phyloP scores from a whole-genome alignment of 2,329 filamentous ascomycete genomes.

The Claviceps africana region DNA sequence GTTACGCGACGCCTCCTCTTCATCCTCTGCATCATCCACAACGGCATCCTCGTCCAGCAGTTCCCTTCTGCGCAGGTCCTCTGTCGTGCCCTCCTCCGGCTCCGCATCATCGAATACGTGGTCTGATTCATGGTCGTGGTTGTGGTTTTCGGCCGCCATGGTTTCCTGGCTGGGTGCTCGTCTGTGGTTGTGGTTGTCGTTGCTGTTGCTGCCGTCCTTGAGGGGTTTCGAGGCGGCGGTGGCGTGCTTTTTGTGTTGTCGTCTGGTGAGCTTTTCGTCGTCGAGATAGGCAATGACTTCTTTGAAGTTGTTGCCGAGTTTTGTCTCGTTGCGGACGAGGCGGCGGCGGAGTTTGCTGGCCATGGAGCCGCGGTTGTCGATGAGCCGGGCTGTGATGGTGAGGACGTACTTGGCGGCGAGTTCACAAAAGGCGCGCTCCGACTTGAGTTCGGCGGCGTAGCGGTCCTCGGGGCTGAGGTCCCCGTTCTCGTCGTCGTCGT shows the following conservation, averaged over 20 bases:
- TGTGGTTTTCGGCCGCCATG: conserved; percentile 22
- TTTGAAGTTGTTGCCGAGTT: conserved; percentile 72
- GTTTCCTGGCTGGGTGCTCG: conserved; percentile 29
- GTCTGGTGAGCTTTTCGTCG: conserved; percentile 40
- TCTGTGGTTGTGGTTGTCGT: conserved; percentile 22
- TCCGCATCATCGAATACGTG: conserved; percentile 34
- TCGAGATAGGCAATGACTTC: conserved; percentile 74
- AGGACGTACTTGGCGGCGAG: conserved; percentile 75
- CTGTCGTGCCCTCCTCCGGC: conserved; percentile 43
- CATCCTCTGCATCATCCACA: conserved; percentile 21
- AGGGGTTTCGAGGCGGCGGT: conserved; percentile 9
- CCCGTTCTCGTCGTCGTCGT: conserved; percentile 41
- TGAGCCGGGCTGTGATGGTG: conserved; percentile 57
- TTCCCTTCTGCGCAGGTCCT: conserved; percentile 42
- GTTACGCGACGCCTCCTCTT: conserved; percentile 17
- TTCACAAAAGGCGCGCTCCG: conserved; percentile 77
- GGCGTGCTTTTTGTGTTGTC: conserved; percentile 25
- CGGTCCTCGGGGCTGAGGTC: conserved; percentile 42
- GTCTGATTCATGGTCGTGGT: conserved; percentile 18
- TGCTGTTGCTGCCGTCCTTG: conserved; percentile 16
- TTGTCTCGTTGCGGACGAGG: conserved; percentile 64
- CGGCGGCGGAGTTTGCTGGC: conserved; percentile 54
- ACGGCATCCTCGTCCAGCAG: conserved; percentile 36
- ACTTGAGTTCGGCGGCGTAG: conserved; percentile 52
- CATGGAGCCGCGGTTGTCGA: conserved; percentile 49